A percentile compares a stretch with the other conserved stretches of the same genome.
Conservation (phyloP, 192 early-diverging fungal species). For the Radiomyces spectabilis region DNA sequence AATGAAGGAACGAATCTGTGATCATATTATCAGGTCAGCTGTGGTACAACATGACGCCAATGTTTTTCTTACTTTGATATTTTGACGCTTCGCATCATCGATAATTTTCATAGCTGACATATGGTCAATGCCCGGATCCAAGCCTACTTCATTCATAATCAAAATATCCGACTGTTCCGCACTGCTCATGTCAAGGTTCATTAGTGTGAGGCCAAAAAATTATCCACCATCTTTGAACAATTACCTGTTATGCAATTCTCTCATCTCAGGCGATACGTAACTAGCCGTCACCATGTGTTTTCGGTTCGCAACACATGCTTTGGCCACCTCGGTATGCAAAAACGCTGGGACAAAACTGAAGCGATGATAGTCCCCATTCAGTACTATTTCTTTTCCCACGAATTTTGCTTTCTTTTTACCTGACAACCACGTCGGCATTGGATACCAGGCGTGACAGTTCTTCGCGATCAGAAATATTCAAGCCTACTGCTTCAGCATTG, state of each 20-base stretch:
- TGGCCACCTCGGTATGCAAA: constrained; percentile 72
- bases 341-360: constrained; percentile 80
- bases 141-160: constrained; percentile 95
- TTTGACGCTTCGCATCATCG: constrained; percentile 33
- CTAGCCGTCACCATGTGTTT: constrained; percentile 96
- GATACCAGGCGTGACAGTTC: constrained; percentile 54
- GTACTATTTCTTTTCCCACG: not conserved
- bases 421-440: constrained; percentile 82
- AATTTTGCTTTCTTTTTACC: constrained; percentile 22
- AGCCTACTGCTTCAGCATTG: constrained; percentile 50
- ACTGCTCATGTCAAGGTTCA: no score
- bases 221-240: not conserved
- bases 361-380: not conserved
- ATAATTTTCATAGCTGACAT: constrained; percentile 95
- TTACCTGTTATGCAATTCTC: constrained; percentile 58
- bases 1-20: constrained; percentile 60
- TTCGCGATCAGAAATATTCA: constrained; percentile 66
- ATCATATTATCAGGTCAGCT: not conserved
- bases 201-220: no score
- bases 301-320: constrained; percentile 67
- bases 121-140: constrained; percentile 98
- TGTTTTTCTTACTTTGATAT: constrained; percentile 2
- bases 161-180: constrained; percentile 79
- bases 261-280: constrained; percentile 93
- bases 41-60: not conserved